Percentiles rank a stretch among this genome's conserved stretches.
Evolutionary conservation across 2,329 filamentous ascomycete species (phyloP).

Genomic region (Teratosphaeria gauchensis): DNA sequence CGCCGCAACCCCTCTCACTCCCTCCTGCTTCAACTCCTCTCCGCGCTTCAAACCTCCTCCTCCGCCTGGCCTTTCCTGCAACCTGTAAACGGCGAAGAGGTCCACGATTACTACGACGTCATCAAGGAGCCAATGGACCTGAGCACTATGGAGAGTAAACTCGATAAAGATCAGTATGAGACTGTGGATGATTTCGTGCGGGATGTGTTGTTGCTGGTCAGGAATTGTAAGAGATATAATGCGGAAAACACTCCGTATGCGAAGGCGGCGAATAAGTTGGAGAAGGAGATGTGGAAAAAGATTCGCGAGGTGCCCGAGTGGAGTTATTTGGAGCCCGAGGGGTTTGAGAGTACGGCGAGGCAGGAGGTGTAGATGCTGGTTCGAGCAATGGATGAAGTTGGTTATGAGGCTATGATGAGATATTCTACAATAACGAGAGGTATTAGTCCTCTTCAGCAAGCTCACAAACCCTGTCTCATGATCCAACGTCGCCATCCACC

Average conservation of each 20-base stretch:
- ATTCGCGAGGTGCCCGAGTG: constrained; percentile 89
- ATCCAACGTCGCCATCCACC: too few species aligned
- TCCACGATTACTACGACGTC: constrained; percentile 97
- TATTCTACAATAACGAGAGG: too few species aligned
- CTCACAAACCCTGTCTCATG: too few species aligned
- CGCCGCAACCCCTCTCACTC: constrained; percentile 96
- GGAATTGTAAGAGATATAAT: constrained; percentile 94
- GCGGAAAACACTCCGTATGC: constrained; percentile 91
- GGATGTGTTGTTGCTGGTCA: constrained; percentile 81
- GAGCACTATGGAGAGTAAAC: constrained; percentile 88
- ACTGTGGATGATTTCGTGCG: constrained; percentile 86
- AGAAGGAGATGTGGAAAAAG: constrained; percentile 90
- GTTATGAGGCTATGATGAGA: not conserved
- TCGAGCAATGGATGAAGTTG: too few species aligned
- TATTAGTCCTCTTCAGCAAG: too few species aligned
- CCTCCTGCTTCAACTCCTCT: constrained; percentile 81
- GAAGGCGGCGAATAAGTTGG: constrained; percentile 87
- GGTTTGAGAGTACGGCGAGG: constrained; percentile 24
- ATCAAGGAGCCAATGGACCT: constrained; percentile 98
- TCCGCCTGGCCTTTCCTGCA: constrained; percentile 91
- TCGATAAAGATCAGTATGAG: constrained; percentile 85
- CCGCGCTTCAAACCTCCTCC: constrained; percentile 88
- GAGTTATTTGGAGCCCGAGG: constrained; percentile 36
- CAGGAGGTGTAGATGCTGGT: not conserved
- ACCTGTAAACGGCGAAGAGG: constrained; percentile 90